Percentiles rank a stretch among this genome's conserved stretches.
Evolutionary conservation across 1,139 yeast species (phyloP).

Genomic region (Debaryomycetaceae sp.): DNA sequence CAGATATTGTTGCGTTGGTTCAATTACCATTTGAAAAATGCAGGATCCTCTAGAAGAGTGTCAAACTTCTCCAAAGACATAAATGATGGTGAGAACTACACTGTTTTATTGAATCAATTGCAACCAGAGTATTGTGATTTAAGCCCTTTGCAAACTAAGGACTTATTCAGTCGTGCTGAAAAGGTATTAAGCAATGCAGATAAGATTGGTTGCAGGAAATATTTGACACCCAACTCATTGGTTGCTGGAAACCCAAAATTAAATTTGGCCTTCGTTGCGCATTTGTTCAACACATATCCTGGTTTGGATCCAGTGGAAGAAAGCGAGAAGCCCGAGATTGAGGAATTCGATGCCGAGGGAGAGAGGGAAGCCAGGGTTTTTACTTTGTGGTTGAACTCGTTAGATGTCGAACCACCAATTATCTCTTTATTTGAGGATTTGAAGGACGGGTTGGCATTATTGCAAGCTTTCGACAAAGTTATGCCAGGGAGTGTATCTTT

Average conservation of each 20-base stretch:
- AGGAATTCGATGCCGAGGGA: conserved; percentile 98
- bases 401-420: conserved; percentile 94
- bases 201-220: conserved; percentile 86
- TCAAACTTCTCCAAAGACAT: conserved; percentile 83
- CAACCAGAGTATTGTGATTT: conserved; percentile 81
- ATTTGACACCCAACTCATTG: conserved; percentile 86
- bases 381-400: conserved; percentile 93
- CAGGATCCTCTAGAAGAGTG: conserved; percentile 87
- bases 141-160: conserved; percentile 73
- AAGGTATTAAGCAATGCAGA: conserved; percentile 84
- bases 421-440: conserved; percentile 89
- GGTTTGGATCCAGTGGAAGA: conserved; percentile 96
- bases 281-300: conserved; percentile 92
- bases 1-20: conserved; percentile 96
- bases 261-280: conserved; percentile 95
- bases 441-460: conserved; percentile 83
- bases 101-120: conserved; percentile 82
- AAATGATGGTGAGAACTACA: conserved; percentile 92
- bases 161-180: conserved; percentile 79
- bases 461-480: conserved; percentile 95
- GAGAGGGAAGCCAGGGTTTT: conserved; percentile 99
- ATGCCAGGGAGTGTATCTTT: conserved; percentile 87
- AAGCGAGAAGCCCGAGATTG: conserved; percentile 81
- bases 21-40: conserved; percentile 91
- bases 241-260: conserved; percentile 96